phyloP scores from a whole-genome alignment of 176 grass and related monocot genomes.

The Zoysia pacifica region DNA sequence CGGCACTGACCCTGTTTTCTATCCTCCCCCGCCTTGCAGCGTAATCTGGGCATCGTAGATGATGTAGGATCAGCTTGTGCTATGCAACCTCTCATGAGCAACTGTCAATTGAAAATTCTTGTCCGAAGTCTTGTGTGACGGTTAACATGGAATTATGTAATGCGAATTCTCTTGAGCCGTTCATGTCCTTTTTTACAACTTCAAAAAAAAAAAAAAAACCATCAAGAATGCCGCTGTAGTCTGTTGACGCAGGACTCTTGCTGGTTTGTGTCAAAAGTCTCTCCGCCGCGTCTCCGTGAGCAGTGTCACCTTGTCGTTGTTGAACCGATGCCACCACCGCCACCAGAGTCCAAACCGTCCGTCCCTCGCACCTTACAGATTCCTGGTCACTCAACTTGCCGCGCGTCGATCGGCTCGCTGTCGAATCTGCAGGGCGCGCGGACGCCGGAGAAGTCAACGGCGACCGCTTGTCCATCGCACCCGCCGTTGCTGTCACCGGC shows the following conservation, averaged over 20 bases:
- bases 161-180: background rate
- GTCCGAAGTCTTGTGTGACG: background rate
- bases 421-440: background rate
- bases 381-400: background rate
- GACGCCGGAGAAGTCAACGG: constrained; percentile 36
- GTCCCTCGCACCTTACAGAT: background rate
- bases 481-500: background rate
- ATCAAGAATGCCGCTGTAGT: too few relatives aligned
- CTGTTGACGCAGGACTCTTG: background rate
- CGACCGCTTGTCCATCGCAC: constrained; percentile 7
- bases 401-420: background rate
- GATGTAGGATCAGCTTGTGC: background rate
- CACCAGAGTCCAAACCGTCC: constrained; percentile 2
- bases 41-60: background rate
- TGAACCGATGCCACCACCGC: background rate
- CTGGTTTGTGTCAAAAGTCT: background rate
- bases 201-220: too few relatives aligned
- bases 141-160: background rate
- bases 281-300: background rate
- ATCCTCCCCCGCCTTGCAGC: too few relatives aligned
- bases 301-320: constrained; percentile 5
- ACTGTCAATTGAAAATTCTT: background rate
- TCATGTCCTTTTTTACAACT: background rate
- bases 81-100: constrained; percentile 15
- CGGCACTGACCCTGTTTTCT: too few relatives aligned